Percentiles rank a stretch among this genome's conserved stretches.
phyloP scores from a whole-genome alignment of 257 asterid genomes.

The Solanum virginianum region DNA sequence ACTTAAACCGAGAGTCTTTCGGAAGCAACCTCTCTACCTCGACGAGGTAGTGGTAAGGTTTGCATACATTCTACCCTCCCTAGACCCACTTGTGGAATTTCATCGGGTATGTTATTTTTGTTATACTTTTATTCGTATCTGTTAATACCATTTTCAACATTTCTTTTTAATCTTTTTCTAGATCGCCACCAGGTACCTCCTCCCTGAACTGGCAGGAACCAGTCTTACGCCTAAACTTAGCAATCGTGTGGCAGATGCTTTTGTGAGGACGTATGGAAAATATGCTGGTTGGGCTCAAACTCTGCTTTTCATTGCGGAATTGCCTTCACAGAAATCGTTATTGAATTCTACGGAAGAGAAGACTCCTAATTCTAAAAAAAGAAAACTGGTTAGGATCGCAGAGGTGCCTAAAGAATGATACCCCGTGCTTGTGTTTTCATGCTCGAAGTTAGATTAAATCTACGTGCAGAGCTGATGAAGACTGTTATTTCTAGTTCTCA shows the following conservation, averaged over 20 bases:
- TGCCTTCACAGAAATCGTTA: conserved; percentile 84
- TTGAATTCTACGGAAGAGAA: conserved; percentile 15
- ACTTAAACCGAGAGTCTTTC: no score
- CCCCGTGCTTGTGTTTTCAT: neutral
- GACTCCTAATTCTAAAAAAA: conserved; percentile 16
- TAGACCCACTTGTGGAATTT: no score
- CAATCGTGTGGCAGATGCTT: conserved; percentile 71
- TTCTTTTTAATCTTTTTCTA: conserved; percentile 17
- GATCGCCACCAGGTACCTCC: conserved; percentile 84
- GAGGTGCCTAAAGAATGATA: neutral
- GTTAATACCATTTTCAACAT: neutral
- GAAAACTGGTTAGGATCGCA: neutral
- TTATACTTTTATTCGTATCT: neutral
- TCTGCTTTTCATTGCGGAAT: conserved; percentile 81
- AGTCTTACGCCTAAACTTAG: conserved; percentile 47
- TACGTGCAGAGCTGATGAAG: neutral
- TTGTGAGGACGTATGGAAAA: conserved; percentile 76
- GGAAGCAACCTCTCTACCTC: no score
- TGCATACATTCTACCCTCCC: no score
- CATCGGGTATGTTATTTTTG: no score
- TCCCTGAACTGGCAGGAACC: conserved; percentile 87
- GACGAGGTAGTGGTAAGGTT: no score
- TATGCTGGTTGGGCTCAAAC: conserved; percentile 99
- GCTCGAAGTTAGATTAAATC: neutral
- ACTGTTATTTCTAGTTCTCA: neutral